Evolutionary conservation across 2,329 filamentous ascomycete genomes (phyloP).

Genomic region (Diaporthe helianthi): DNA sequence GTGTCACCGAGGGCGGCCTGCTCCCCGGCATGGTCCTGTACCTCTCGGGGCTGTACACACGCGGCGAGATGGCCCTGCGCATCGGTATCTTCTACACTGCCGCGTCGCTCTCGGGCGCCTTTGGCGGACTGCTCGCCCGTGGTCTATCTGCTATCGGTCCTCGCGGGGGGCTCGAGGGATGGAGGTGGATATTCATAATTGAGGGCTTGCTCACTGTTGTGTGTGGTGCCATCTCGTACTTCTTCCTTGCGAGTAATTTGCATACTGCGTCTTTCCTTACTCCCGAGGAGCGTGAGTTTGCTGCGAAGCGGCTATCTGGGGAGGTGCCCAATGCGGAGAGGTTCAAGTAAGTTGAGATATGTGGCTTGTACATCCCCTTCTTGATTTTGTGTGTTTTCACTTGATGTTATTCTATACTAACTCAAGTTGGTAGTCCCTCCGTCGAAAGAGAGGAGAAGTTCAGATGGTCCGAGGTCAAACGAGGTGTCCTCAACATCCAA

Average conservation of each 20-base stretch:
- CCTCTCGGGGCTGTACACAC: slow-evolving; percentile 66
- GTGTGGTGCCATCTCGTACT: slow-evolving; percentile 58
- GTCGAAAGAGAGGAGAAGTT: slow-evolving; percentile 55
- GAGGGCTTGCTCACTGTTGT: slow-evolving; percentile 64
- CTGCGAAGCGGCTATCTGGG: slow-evolving; percentile 51
- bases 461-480: slow-evolving; percentile 65
- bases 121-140: slow-evolving; percentile 67
- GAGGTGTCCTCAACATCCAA: slow-evolving; percentile 66
- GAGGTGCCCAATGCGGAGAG: slow-evolving; percentile 44
- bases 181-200: slow-evolving; percentile 70
- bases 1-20: slow-evolving; percentile 69
- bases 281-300: slow-evolving; percentile 57
- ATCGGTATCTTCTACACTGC: slow-evolving; percentile 74
- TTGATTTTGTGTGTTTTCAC: too few relatives aligned
- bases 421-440: slow-evolving; percentile 35
- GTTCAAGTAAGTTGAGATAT: slow-evolving; percentile 42
- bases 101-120: slow-evolving; percentile 69
- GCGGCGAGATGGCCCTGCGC: slow-evolving; percentile 65
- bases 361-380: too few relatives aligned
- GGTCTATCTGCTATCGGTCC: slow-evolving; percentile 67
- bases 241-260: slow-evolving; percentile 63
- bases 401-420: background rate
- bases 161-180: slow-evolving; percentile 59
- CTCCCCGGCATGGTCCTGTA: slow-evolving; percentile 74
- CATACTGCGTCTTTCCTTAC: slow-evolving; percentile 61